These are phyloP conservation scores for Pistacia atlantica DNA, from an alignment of 345 rosid species.

Conservation along the genomic window DNA sequence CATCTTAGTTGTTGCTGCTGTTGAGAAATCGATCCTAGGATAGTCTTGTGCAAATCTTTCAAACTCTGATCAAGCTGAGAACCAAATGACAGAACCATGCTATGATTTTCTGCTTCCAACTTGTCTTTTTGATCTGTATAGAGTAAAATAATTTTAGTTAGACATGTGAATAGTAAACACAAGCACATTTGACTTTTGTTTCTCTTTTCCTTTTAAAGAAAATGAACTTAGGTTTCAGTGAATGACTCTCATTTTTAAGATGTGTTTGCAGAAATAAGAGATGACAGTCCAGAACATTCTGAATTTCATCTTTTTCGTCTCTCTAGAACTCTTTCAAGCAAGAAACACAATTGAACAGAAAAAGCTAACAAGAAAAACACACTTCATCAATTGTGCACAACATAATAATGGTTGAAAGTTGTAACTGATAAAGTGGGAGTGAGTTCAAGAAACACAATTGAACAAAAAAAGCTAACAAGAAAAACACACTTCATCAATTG, in stretches of 20 bases:
- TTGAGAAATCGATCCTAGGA: constrained; percentile 77
- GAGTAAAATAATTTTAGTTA: constrained; percentile 3
- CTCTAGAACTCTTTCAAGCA: background rate
- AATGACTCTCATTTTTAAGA: background rate
- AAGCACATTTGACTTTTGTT: background rate
- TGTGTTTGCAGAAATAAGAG: background rate
- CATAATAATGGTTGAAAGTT: no score
- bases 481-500: no score
- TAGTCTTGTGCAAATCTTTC: constrained; percentile 63
- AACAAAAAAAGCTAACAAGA: background rate
- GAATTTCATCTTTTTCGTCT: background rate
- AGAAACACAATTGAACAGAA: background rate
- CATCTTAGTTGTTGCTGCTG: constrained; percentile 80
- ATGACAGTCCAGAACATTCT: background rate
- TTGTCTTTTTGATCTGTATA: constrained; percentile 67
- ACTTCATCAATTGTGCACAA: no score
- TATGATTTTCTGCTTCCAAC: constrained; percentile 76
- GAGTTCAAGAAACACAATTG: background rate
- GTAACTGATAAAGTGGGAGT: no score
- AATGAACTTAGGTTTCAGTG: background rate
- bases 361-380: no score
- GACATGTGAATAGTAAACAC: background rate
- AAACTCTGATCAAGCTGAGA: constrained; percentile 83
- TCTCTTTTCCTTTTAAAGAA: background rate
- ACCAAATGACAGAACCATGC: constrained; percentile 71